A percentile compares a stretch with the other conserved stretches of the same genome.
Evolutionary conservation across 495 filamentous ascomycete species (phyloP).

Genomic region (Tuber brumale): DNA sequence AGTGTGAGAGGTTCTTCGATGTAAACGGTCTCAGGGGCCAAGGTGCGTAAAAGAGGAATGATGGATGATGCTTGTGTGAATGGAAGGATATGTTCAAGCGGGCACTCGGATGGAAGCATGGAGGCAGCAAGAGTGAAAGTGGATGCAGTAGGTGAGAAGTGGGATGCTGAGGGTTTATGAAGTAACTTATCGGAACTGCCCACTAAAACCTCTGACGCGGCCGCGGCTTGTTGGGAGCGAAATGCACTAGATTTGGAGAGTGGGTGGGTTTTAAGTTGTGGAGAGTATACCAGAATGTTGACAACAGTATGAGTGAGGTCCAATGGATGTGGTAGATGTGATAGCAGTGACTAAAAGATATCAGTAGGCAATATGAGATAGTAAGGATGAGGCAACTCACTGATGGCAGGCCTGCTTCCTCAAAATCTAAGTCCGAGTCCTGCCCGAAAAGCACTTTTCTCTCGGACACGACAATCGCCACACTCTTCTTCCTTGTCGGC

Average conservation of each 20-base stretch:
- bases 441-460: slow-evolving; percentile 33
- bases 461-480: slow-evolving; percentile 35
- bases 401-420: slow-evolving; percentile 30
- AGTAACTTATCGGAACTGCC: background rate
- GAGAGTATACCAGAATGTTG: slow-evolving; percentile 36
- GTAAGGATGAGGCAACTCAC: slow-evolving; percentile 15
- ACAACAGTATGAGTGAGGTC: slow-evolving; percentile 21
- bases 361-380: background rate
- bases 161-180: background rate
- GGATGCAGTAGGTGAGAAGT: slow-evolving; percentile 18
- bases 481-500: slow-evolving; percentile 21
- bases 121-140: slow-evolving; percentile 27
- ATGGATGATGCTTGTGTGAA: slow-evolving; percentile 21
- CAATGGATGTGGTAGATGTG: slow-evolving; percentile 29
- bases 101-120: slow-evolving; percentile 19
- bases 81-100: slow-evolving; percentile 34
- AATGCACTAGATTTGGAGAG: slow-evolving; percentile 7
- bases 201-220: background rate
- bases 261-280: slow-evolving; percentile 32
- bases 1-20: slow-evolving; percentile 33
- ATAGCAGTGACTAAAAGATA: slow-evolving; percentile 27
- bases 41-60: slow-evolving; percentile 20
- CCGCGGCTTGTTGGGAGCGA: background rate
- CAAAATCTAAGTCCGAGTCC: slow-evolving; percentile 33
- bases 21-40: slow-evolving; percentile 34